Evolutionary conservation across 495 filamentous ascomycete species (phyloP), one percentile per base, ranked within the genome.

Genomic region (Bacidia rubella): DNA sequence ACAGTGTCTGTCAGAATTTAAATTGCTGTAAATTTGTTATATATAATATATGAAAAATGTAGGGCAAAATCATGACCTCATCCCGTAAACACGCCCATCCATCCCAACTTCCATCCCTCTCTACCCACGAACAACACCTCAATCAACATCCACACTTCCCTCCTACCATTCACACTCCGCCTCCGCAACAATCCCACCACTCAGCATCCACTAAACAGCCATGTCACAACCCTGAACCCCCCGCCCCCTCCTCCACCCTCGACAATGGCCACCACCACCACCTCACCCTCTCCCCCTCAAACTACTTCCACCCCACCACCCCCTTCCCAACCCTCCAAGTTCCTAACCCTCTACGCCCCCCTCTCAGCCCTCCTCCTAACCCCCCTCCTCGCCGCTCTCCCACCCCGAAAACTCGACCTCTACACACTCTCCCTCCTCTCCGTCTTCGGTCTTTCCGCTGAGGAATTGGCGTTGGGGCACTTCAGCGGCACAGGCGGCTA

Each of bases 401-500:
- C 90, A 2, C 86, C 87, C 0, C 83, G 89, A 41, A 87, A 86
- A 63, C 68, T 94, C 42, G 86, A 76, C 63, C 64, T 70, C 50
- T 64, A 73, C 40, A 72, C 83, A 53, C 69, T 86, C 56, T 73
- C 80, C 17, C 74, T 86, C 2, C 69, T 68, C 40, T 68, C 69
- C 51, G 70, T 77, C 7, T 86, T 79, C 68, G 66, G 75, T 49
- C 66, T 76, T 56, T 76, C 76, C 47, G 79, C 81, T 17, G 81
- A 87, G 66, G 76, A 86, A 59, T 69, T 93, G 11, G 35, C 19
- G 11, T 42, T 20, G 17, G 12, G 22, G 22, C 32, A 43, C 9
- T 52, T 11, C 21, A 15, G 32, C 20, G 41, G 29, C 15, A 15
- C 7, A 35, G 15, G 7, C 7, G 29, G 29, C 29, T 35, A 35